Conservation (phyloP, 352 stramenopile species). For the Phytopythium vexans region DNA sequence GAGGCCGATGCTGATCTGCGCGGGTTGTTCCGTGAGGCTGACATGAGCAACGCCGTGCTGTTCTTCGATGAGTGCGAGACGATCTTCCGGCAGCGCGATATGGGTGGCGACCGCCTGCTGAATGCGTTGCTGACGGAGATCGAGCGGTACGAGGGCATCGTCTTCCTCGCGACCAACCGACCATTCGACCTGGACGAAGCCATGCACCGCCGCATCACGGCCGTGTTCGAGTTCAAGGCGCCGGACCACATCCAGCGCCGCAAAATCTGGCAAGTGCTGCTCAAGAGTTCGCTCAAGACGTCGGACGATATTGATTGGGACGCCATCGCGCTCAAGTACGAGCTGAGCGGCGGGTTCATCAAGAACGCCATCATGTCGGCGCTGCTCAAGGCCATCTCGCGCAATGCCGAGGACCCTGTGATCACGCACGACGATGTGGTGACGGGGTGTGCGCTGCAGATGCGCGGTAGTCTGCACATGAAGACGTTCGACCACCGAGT, state of each 20-base stretch:
- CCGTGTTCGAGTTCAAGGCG: slow-evolving; percentile 86
- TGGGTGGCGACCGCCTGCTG: slow-evolving; percentile 70
- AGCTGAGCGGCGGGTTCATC: slow-evolving; percentile 89
- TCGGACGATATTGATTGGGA: slow-evolving; percentile 80
- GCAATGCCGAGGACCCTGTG: slow-evolving; percentile 48
- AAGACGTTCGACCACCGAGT: slow-evolving; percentile 88
- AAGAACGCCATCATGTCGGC: slow-evolving; percentile 89
- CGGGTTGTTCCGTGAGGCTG: slow-evolving; percentile 81
- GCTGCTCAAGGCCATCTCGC: slow-evolving; percentile 73
- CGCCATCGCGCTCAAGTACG: slow-evolving; percentile 82
- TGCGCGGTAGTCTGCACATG: slow-evolving; percentile 86
- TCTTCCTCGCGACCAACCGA: slow-evolving; percentile 87
- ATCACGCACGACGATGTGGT: slow-evolving; percentile 81
- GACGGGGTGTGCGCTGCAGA: slow-evolving; percentile 77
- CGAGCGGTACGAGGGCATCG: slow-evolving; percentile 85
- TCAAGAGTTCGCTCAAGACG: slow-evolving; percentile 43
- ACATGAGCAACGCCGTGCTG: slow-evolving; percentile 88
- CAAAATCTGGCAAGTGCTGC: slow-evolving; percentile 83
- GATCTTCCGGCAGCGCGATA: slow-evolving; percentile 85
- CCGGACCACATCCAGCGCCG: slow-evolving; percentile 79
- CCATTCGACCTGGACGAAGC: slow-evolving; percentile 87
- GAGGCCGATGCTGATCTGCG: slow-evolving; percentile 79
- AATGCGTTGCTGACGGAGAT: slow-evolving; percentile 88
- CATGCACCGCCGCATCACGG: slow-evolving; percentile 89
- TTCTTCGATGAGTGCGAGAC: slow-evolving; percentile 91